Evolutionary conservation across 108 stramenopile species (phyloP).

Genomic region (Skeletonema tropicum): DNA sequence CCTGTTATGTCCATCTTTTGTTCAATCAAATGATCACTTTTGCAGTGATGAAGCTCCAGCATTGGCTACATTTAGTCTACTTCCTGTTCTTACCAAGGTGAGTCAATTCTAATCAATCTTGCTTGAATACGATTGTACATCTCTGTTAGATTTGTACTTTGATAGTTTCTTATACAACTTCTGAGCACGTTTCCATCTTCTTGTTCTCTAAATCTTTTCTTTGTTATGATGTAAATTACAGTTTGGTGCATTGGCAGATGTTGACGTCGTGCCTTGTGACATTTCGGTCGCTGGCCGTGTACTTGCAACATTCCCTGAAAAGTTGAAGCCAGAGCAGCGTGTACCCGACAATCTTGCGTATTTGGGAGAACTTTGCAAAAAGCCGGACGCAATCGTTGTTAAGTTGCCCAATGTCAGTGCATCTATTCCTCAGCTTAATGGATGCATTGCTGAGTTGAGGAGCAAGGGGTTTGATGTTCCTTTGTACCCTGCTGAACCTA

Average conservation of each 20-base stretch:
- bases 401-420: constrained; percentile 88
- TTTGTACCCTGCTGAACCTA: constrained; percentile 83
- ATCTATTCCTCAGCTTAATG: constrained; percentile 88
- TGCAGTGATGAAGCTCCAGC: constrained; percentile 88
- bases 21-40: neutral
- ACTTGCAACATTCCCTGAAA: constrained; percentile 84
- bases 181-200: neutral
- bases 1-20: neutral
- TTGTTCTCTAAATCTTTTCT: neutral
- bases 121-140: neutral
- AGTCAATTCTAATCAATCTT: neutral
- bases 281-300: constrained; percentile 89
- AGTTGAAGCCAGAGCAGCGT: constrained; percentile 74
- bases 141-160: neutral
- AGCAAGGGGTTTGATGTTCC: constrained; percentile 94
- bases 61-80: constrained; percentile 87
- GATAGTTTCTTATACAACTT: neutral
- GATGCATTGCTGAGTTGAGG: constrained; percentile 87
- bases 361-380: constrained; percentile 84
- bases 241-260: constrained; percentile 70
- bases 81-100: constrained; percentile 85
- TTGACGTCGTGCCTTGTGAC: constrained; percentile 85
- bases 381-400: constrained; percentile 79
- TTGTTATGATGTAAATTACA: constrained; percentile 10
- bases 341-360: constrained; percentile 86